A percentile compares a stretch with the other conserved stretches of the same genome.
Conservation (phyloP, 2,329 filamentous ascomycete species). For the Ophiocordyceps camponoti-leonardi region DNA sequence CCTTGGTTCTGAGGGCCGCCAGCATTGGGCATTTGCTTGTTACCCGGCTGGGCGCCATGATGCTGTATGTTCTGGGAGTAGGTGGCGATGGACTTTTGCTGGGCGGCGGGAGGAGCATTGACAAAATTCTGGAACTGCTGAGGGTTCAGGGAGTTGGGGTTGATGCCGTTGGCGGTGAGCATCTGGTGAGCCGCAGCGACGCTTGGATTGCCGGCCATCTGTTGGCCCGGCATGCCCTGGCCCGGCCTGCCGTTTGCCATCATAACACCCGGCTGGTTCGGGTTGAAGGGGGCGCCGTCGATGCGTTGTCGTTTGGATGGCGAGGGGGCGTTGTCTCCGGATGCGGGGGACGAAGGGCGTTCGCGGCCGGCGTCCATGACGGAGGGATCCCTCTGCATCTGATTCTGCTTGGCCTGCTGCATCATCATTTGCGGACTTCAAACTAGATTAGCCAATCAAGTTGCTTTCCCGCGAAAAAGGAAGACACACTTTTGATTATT, state of each 20-base stretch:
- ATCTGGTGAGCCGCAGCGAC: slow-evolving; percentile 38
- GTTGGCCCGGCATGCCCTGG: slow-evolving; percentile 56
- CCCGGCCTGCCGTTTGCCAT: slow-evolving; percentile 56
- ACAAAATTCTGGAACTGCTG: slow-evolving; percentile 56
- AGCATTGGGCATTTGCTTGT: slow-evolving; percentile 61
- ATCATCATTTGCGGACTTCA: slow-evolving; percentile 56
- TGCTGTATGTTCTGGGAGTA: slow-evolving; percentile 76
- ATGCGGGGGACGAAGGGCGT: slow-evolving; percentile 65
- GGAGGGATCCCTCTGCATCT: slow-evolving; percentile 79
- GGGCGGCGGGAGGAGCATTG: slow-evolving; percentile 38
- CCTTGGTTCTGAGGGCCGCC: slow-evolving; percentile 57
- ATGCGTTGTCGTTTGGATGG: slow-evolving; percentile 81
- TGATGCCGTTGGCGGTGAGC: slow-evolving; percentile 54
- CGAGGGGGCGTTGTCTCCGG: slow-evolving; percentile 76
- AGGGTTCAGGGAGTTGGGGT: slow-evolving; percentile 53
- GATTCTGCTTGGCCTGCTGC: slow-evolving; percentile 53
- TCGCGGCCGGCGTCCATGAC: slow-evolving; percentile 73
- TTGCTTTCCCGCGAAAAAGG: too few relatives aligned
- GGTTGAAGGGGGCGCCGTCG: slow-evolving; percentile 53
- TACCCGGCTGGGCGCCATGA: slow-evolving; percentile 64
- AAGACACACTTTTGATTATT: slow-evolving; percentile 55
- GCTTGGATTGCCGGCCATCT: slow-evolving; percentile 38
- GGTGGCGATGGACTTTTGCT: slow-evolving; percentile 72
- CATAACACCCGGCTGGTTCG: slow-evolving; percentile 46
- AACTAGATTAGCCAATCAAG: background rate